A percentile compares a stretch with the other conserved stretches of the same genome.
Conservation (phyloP, 495 filamentous ascomycete genomes). For the Penicillium mononematosum region DNA sequence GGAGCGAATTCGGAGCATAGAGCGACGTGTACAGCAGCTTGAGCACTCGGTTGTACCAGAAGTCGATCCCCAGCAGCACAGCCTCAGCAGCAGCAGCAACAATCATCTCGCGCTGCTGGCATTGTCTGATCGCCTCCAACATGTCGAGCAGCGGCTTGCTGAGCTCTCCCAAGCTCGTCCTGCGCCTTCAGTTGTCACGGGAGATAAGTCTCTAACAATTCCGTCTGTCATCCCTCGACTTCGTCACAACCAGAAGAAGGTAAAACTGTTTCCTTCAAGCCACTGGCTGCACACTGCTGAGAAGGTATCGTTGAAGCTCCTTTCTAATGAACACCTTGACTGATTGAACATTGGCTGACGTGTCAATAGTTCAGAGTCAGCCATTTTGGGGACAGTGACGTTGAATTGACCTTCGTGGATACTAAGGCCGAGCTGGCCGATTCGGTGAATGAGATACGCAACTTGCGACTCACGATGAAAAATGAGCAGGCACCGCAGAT, state of each 20-base stretch:
- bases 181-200: conserved; percentile 7
- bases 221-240: conserved; percentile 10
- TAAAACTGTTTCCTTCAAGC: conserved; percentile 42
- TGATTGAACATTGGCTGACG: background rate
- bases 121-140: conserved; percentile 4
- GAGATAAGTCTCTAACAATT: conserved; percentile 5
- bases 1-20: conserved; percentile 14
- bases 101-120: conserved; percentile 13
- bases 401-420: conserved; percentile 11
- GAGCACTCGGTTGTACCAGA: conserved; percentile 14
- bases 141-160: conserved; percentile 15
- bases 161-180: conserved; percentile 1
- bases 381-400: background rate
- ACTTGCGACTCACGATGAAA: conserved; percentile 22
- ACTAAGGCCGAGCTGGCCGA: conserved; percentile 17
- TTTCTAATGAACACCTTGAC: background rate
- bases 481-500: conserved; percentile 14
- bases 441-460: conserved; percentile 21
- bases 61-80: background rate
- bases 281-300: conserved; percentile 37
- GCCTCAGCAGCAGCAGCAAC: conserved; percentile 2
- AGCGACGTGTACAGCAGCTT: conserved; percentile 18
- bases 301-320: conserved; percentile 33
- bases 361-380: conserved; percentile 15
- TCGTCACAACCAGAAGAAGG: conserved; percentile 30